Evolutionary conservation across 306 rosid species (phyloP).

Genomic region (Parietaria judaica): DNA sequence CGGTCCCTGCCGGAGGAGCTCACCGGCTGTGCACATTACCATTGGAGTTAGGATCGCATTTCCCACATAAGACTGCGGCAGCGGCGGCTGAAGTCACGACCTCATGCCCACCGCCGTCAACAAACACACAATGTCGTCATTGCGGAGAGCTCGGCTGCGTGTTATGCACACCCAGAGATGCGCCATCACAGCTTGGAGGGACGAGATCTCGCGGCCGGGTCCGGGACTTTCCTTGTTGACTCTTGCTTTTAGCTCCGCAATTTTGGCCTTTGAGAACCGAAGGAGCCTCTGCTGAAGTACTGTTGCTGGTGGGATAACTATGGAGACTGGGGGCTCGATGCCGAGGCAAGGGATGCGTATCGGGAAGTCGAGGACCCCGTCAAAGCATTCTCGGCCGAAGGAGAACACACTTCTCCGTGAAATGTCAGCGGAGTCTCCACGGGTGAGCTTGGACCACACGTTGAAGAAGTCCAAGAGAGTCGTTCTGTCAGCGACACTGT

Average conservation of each 20-base stretch:
- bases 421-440: background rate
- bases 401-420: background rate
- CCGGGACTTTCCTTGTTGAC: constrained; percentile 15
- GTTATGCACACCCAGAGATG: too few relatives aligned
- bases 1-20: too few relatives aligned
- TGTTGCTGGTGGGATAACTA: constrained; percentile 1
- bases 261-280: constrained; percentile 22
- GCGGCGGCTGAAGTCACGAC: too few relatives aligned
- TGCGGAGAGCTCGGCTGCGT: too few relatives aligned
- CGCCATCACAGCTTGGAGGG: background rate
- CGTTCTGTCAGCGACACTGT: constrained; percentile 17
- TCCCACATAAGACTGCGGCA: too few relatives aligned
- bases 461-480: constrained; percentile 35
- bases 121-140: too few relatives aligned
- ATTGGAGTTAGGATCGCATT: too few relatives aligned
- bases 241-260: constrained; percentile 27
- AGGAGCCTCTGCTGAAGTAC: background rate
- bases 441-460: constrained; percentile 22
- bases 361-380: background rate
- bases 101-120: too few relatives aligned
- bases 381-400: constrained; percentile 2
- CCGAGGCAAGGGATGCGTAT: constrained; percentile 2
- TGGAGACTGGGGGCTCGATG: background rate
- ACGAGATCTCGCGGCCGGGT: constrained; percentile 23
- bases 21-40: too few relatives aligned